phyloP scores from a whole-genome alignment of 805 yeast species.

The Hanseniaspora occidentalis region DNA sequence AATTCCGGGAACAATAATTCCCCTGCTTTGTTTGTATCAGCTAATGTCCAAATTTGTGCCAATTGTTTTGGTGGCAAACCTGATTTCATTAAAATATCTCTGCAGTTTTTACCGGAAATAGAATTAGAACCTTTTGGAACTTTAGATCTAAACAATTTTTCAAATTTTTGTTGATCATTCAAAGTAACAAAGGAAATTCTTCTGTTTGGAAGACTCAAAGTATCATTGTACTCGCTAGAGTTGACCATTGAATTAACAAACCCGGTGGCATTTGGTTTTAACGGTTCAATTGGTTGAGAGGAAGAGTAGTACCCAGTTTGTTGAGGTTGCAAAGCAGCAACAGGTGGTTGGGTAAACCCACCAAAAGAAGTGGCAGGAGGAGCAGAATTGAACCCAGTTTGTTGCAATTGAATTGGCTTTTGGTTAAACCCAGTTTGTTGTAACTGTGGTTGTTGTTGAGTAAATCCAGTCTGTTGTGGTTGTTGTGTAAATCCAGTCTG shows the following conservation, averaged over 20 bases:
- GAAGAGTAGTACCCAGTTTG: conserved; percentile 36
- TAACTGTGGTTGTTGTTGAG: conserved; percentile 15
- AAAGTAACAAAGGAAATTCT: conserved; percentile 77
- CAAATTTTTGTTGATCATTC: conserved; percentile 78
- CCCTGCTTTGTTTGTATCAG: conserved; percentile 85
- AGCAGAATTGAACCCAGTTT: conserved; percentile 4
- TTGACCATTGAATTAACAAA: conserved; percentile 30
- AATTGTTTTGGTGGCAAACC: conserved; percentile 62
- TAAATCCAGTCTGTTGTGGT: conserved; percentile 12
- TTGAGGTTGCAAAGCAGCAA: conserved; percentile 20
- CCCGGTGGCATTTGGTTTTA: conserved; percentile 35
- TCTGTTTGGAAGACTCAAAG: conserved; percentile 56
- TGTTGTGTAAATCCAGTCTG: conserved; percentile 15
- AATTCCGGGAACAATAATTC: conserved; percentile 84
- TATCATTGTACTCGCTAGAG: conserved; percentile 36
- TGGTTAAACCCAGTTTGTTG: conserved; percentile 14
- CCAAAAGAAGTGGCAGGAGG: conserved; percentile 1
- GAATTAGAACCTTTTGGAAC: conserved; percentile 42
- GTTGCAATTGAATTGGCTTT: no score
- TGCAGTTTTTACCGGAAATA: conserved; percentile 60
- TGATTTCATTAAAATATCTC: conserved; percentile 68
- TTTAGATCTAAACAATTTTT: conserved; percentile 67
- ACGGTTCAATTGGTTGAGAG: conserved; percentile 21
- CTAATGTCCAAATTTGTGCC: conserved; percentile 80
- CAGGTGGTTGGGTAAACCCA: conserved; percentile 5